Conservation (phyloP, 257 asterid genomes). For the Solanum commersonii region DNA sequence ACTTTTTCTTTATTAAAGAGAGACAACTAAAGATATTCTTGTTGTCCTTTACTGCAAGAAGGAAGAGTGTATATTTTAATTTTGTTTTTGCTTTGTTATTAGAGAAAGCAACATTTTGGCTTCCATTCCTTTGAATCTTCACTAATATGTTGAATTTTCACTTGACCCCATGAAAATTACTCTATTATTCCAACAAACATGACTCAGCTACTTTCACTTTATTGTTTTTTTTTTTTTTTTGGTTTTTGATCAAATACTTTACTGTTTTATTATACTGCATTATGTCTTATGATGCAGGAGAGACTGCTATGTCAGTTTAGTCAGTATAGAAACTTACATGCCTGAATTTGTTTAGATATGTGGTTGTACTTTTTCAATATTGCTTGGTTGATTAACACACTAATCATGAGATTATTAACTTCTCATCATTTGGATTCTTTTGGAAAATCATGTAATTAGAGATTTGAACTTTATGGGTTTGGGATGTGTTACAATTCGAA, state of each 20-base stretch:
- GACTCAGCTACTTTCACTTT: not conserved
- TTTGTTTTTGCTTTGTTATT: slow-evolving; percentile 17
- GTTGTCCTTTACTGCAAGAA: slow-evolving; percentile 25
- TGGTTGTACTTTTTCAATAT: not conserved
- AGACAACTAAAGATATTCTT: slow-evolving; percentile 46
- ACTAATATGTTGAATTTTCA: not conserved
- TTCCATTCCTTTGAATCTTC: slow-evolving; percentile 3
- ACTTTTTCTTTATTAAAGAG: slow-evolving; percentile 57
- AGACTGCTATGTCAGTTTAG: not conserved
- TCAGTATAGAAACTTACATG: not conserved
- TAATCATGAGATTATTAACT: not conserved
- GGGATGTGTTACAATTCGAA: accelerated
- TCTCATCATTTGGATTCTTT: not conserved
- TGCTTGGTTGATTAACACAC: not conserved
- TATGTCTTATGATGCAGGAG: not conserved
- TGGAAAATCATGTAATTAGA: accelerated
- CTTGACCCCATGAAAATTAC: not conserved
- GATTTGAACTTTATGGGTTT: not conserved
- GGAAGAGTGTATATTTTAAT: not conserved
- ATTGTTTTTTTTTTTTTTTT: not conserved
- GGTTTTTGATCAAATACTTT: not conserved
- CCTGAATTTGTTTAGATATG: not conserved
- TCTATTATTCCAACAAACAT: not conserved
- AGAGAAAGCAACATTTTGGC: slow-evolving; percentile 33
- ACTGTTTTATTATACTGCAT: not conserved